Evolutionary conservation across 1,284 basidiomycete species (phyloP), one percentile per base, ranked within the genome.

Genomic region (Anthracocystis panici-leucophaei): DNA sequence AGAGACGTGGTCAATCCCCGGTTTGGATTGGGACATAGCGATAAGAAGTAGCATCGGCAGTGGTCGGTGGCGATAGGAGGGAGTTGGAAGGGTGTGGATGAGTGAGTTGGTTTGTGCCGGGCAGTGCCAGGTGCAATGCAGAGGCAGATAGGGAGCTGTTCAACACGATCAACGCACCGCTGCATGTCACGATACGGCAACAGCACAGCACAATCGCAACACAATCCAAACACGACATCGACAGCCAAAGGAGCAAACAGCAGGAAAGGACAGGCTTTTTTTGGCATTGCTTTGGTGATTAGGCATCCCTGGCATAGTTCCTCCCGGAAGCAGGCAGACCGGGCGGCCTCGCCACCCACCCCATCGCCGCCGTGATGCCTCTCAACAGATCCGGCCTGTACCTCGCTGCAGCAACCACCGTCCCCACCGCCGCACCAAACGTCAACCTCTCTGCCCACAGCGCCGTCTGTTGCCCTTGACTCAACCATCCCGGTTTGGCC

Each of bases 311-410:
- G 16, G 71, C 66, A 57, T 74, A 74, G 29, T 69, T 74, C 16
- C 71, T 59, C 3, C 65, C 54, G 1, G 42, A 48, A 31, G 35
- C 51, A 11, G 38, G 40, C 16, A 40, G 5, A 18, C 66, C 66
- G 4, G 48, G 45, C 7, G 63, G 64, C 25, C 57, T 57, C 0
- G 64, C 77, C n/a, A 82, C 77, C 77, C 79, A 81, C 0, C 70
- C 75, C 68, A 82, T 78, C 11, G 73, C 56, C 2, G 60, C 63
- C 2, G 80, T 81, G 31, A 82, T 74, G 1, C 80, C 80, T 1
- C 79, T 54, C 20, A 82, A 57, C 45, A 81, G 48, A 50, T 82
- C 79, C 5, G 80, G 80, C 20, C 77, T 54, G 31, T 76, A 75
- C 12, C 75, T 58, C 3, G 61, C 80, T 3, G 80, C 77, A 2